Percentiles rank a stretch among this genome's conserved stretches.
phyloP scores from a whole-genome alignment of 441 rosid species.

The Arabidopsis hybrid region DNA sequence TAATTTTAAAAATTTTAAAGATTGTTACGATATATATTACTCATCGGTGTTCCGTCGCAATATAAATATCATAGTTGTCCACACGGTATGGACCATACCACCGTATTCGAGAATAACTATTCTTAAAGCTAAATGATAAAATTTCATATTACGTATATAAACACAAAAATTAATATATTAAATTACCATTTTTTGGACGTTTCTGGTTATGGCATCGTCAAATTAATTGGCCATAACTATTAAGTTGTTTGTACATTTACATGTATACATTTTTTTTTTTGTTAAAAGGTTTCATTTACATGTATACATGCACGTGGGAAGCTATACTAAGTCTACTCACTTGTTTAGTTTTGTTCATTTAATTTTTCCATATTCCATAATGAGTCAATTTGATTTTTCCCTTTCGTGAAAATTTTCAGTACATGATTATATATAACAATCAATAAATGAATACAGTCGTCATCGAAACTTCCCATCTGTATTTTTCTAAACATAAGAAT shows the following conservation, averaged over 20 bases:
- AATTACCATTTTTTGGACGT: neutral
- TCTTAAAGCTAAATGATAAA: neutral
- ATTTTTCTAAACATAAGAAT: neutral
- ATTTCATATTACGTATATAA: neutral
- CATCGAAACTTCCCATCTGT: constrained; percentile 22
- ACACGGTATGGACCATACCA: too few relatives aligned
- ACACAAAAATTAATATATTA: neutral
- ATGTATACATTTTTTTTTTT: constrained; percentile 18
- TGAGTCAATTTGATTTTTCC: constrained; percentile 23
- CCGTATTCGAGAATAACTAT: neutral
- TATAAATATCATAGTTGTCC: constrained; percentile 12
- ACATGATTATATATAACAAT: constrained; percentile 18
- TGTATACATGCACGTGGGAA: constrained; percentile 33
- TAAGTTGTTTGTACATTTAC: constrained; percentile 36
- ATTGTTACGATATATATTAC: neutral
- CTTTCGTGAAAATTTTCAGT: neutral
- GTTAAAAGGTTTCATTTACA: too few relatives aligned
- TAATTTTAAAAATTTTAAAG: neutral
- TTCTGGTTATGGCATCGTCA: constrained; percentile 33
- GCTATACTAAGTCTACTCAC: constrained; percentile 12
- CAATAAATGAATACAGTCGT: constrained; percentile 24
- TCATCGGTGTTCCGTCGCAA: constrained; percentile 26
- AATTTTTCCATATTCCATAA: constrained; percentile 14
- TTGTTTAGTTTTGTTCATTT: constrained; percentile 25
- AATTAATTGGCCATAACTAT: constrained; percentile 5